Conservation (phyloP, 768 basidiomycete genomes). For the Lactarius vividus region DNA sequence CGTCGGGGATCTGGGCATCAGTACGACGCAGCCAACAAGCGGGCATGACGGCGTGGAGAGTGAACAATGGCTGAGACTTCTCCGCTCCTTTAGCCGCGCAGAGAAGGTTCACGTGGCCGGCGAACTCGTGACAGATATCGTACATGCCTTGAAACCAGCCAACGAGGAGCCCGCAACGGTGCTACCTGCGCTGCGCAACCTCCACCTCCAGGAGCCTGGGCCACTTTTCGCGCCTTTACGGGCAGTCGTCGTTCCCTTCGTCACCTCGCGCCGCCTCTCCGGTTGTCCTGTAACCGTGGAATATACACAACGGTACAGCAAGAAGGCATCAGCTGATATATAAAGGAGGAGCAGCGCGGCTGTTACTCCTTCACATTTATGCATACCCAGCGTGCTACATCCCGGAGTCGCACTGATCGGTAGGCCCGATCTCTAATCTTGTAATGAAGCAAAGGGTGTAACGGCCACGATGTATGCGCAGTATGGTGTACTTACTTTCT, state of each 20-base stretch:
- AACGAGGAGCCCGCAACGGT: background rate
- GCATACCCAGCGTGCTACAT: background rate
- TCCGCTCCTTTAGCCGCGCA: background rate
- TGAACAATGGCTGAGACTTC: background rate
- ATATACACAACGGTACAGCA: background rate
- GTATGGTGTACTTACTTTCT: background rate
- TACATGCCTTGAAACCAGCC: background rate
- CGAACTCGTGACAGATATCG: background rate
- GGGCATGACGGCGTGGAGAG: background rate
- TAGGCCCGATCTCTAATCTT: background rate
- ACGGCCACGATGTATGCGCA: background rate
- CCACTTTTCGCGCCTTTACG: background rate
- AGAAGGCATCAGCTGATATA: background rate
- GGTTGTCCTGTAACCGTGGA: background rate
- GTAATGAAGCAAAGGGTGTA: background rate
- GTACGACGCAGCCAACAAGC: background rate
- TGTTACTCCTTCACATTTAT: background rate
- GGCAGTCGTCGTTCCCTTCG: background rate
- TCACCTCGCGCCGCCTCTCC: background rate
- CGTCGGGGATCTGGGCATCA: background rate
- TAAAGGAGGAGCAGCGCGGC: background rate
- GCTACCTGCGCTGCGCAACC: background rate
- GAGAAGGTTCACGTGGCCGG: background rate
- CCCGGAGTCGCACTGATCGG: background rate
- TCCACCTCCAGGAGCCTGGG: background rate